Evolutionary conservation across 1,139 yeast species (phyloP).

Genomic region (Saccharomyces hybrid): DNA sequence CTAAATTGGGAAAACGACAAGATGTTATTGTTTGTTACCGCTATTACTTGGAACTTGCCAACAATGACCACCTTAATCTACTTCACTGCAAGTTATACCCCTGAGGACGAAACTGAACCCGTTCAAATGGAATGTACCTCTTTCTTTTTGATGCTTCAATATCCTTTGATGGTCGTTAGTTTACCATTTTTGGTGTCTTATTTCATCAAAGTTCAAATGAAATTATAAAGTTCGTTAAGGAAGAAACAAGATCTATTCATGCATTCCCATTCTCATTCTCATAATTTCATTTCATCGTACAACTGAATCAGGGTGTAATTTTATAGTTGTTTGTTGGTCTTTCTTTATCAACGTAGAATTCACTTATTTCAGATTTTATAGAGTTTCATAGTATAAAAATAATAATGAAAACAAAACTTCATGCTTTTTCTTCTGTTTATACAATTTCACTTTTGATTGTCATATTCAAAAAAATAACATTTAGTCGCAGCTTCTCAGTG

Average conservation of each 20-base stretch:
- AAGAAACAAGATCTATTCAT: neutral
- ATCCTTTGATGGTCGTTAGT: constrained; percentile 48
- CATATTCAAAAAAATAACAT: neutral
- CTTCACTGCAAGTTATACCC: constrained; percentile 72
- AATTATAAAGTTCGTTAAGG: constrained; percentile 5
- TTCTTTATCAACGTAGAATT: neutral
- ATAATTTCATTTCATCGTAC: neutral
- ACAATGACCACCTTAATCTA: constrained; percentile 67
- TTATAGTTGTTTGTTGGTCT: neutral
- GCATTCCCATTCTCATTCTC: neutral
- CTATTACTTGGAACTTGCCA: constrained; percentile 58
- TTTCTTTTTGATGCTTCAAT: constrained; percentile 53
- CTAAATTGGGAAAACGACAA: constrained; percentile 44
- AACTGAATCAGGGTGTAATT: neutral
- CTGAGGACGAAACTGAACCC: constrained; percentile 49
- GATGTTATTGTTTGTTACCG: constrained; percentile 58
- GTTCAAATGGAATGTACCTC: constrained; percentile 72
- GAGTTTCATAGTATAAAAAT: neutral
- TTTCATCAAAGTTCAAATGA: constrained; percentile 36
- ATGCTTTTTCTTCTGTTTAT: neutral
- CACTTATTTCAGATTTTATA: neutral
- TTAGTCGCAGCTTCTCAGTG: neutral
- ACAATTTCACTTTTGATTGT: neutral
- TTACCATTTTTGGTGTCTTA: constrained; percentile 64
- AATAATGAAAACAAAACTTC: neutral